Evolutionary conservation across 306 rosid species (phyloP).

Genomic region (Malus orientalis): DNA sequence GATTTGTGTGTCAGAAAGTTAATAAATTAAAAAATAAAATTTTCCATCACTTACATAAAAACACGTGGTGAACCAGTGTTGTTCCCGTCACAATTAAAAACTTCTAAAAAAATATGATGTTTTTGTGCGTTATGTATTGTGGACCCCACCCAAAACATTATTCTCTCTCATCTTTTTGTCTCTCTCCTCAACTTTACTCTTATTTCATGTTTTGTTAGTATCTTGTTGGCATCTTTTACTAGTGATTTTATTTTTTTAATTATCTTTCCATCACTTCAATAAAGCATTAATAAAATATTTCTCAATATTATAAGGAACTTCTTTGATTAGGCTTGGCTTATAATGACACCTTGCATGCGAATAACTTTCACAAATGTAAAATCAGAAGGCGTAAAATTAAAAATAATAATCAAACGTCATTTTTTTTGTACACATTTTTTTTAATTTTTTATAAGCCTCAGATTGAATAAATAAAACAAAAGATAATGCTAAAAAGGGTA

Average conservation of each 20-base stretch:
- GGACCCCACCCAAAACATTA: background rate
- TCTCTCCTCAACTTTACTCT: background rate
- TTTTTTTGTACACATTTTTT: no score
- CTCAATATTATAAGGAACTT: background rate
- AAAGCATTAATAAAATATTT: background rate
- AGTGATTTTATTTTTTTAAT: background rate
- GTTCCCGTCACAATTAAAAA: no score
- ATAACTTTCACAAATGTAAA: background rate
- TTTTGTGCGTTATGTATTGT: background rate
- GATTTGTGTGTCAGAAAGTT: no score
- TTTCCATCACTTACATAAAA: no score
- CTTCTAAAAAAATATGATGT: background rate
- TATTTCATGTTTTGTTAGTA: background rate
- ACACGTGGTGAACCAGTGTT: rapidly evolving
- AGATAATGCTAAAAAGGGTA: no score
- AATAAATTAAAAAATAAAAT: no score
- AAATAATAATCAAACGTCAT: no score
- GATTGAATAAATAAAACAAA: no score
- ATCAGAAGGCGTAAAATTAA: no score
- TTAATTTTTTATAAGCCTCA: no score
- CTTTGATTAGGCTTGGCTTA: background rate
- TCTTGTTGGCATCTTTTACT: background rate
- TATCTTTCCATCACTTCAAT: background rate
- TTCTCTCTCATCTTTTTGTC: background rate
- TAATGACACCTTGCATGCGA: background rate